Evolutionary conservation across 306 rosid species (phyloP).

Genomic region (Dalbergia cochinchinensis): DNA sequence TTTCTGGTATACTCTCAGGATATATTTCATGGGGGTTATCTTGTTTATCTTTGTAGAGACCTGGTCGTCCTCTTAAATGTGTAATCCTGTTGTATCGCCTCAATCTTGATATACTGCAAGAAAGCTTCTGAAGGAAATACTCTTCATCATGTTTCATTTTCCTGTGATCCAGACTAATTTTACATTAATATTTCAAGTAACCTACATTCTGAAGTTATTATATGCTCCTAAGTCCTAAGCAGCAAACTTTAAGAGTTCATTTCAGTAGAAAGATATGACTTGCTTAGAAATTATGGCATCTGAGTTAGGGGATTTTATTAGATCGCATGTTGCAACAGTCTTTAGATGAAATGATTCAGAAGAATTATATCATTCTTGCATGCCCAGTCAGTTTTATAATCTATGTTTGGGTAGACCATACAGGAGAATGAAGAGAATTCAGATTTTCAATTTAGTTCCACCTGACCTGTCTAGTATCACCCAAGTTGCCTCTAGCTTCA

Average conservation of each 20-base stretch:
- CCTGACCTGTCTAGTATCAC: slow-evolving; percentile 82
- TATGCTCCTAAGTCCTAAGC: not conserved
- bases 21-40: slow-evolving; percentile 50
- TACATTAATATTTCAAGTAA: slow-evolving; percentile 11
- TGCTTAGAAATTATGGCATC: not conserved
- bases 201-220: slow-evolving; percentile 3
- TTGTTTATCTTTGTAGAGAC: slow-evolving; percentile 4
- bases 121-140: slow-evolving; percentile 59
- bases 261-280: not conserved
- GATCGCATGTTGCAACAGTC: not conserved
- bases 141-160: slow-evolving; percentile 74
- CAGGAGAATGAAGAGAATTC: slow-evolving; percentile 19
- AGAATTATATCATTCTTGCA: slow-evolving; percentile 27
- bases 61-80: slow-evolving; percentile 58
- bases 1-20: slow-evolving; percentile 63
- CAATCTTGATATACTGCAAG: slow-evolving; percentile 70
- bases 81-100: slow-evolving; percentile 53
- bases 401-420: not conserved
- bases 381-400: not conserved
- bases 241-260: not conserved
- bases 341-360: slow-evolving; percentile 23
- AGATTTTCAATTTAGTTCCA: slow-evolving; percentile 22
- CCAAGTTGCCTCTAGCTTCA: slow-evolving; percentile 68
- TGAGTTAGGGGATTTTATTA: not conserved
- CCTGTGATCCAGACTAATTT: slow-evolving; percentile 50